Base-by-base conservation (phyloP, 805 yeast genomes). In the Metschnikowia proteae region DNA sequence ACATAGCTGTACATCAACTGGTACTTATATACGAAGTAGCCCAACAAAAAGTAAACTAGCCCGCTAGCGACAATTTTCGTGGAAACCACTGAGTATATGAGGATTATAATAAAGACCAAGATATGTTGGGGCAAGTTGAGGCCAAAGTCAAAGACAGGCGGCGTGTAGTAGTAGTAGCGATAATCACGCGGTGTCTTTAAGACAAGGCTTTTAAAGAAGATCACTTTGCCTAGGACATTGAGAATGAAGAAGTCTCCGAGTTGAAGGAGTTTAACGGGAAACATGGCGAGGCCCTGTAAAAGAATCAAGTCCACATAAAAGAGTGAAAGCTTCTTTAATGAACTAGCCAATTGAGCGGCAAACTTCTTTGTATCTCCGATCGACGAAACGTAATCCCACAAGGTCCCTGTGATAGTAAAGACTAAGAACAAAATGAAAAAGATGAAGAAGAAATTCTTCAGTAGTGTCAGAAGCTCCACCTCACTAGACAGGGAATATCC, bases 241-340 rank as follows among this genome's bases (percentile, higher is more conserved):
- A 79, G 58, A 25, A 75, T 56, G 4, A 73, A 67, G 32, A 81
- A 67, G 60, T 81, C 84, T 17, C 83, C 82, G 36, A 77, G 64
- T 59, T 81, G 85, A 10, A 80, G 65, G 37, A 80, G 65, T 46
- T 78, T 73, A 38, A 80, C 77, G 3, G 84, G 84, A 55, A 80
- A 78, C 82, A 81, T 79, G 1, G 82, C 81, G 45, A 81, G 58
- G 0, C 90, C 94, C 63, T 86, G 94, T 48, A 86, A 74, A 23
- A 86, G 70, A 50, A 86, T 85, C 65, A 80, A 71, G 59, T 80
- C 81, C 45, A 76, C 80, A 54, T 80, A 80, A 55, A 80, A 80
- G 40, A 80, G 64, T 2, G 83, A 77, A 33, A 78, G 63, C 37
- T 74, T 69, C 58, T 76, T 78, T 47, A 80, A 68, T 1, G 83